A percentile compares a stretch with the other conserved stretches of the same genome.
phyloP scores from a whole-genome alignment of 2,329 filamentous ascomycete species.

The Alternaria burnsii region DNA sequence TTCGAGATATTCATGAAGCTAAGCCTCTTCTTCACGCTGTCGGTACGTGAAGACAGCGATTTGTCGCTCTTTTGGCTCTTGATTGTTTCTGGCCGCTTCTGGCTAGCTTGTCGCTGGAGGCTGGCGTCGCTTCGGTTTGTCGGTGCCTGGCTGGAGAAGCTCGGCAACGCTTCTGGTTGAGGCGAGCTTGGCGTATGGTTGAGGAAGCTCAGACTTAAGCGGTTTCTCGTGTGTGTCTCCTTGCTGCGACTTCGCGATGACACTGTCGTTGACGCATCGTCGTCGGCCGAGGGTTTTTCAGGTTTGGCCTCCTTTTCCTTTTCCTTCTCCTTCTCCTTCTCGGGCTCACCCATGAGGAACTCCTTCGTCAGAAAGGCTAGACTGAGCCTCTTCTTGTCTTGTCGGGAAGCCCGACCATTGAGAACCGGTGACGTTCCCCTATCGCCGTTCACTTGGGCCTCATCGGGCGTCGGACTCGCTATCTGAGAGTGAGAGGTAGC shows the following conservation, averaged over 20 bases:
- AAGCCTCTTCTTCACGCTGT: conserved; percentile 76
- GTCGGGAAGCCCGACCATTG: conserved; percentile 38
- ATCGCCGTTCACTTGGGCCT: conserved; percentile 37
- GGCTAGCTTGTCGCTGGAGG: conserved; percentile 23
- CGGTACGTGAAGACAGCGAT: conserved; percentile 55
- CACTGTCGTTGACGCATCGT: conserved; percentile 32
- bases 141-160: conserved; percentile 26
- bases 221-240: conserved; percentile 35
- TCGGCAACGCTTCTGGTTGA: conserved; percentile 41
- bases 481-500: conserved; percentile 40
- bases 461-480: conserved; percentile 35
- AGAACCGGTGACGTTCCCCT: conserved; percentile 31
- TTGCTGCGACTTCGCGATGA: conserved; percentile 46
- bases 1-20: conserved; percentile 79
- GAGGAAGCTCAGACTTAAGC: conserved; percentile 42
- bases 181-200: conserved; percentile 36
- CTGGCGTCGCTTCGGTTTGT: conserved; percentile 31
- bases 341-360: conserved; percentile 35
- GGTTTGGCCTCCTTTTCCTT: conserved; percentile 25
- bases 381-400: conserved; percentile 52
- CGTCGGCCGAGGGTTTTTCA: conserved; percentile 30
- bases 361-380: conserved; percentile 51
- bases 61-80: conserved; percentile 54
- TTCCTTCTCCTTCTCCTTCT: conserved; percentile 18
- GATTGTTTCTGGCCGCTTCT: conserved; percentile 38